A percentile compares a stretch with the other conserved stretches of the same genome.
Evolutionary conservation across 208 protist genomes (phyloP).

Genomic region (Giardia duodenalis): DNA sequence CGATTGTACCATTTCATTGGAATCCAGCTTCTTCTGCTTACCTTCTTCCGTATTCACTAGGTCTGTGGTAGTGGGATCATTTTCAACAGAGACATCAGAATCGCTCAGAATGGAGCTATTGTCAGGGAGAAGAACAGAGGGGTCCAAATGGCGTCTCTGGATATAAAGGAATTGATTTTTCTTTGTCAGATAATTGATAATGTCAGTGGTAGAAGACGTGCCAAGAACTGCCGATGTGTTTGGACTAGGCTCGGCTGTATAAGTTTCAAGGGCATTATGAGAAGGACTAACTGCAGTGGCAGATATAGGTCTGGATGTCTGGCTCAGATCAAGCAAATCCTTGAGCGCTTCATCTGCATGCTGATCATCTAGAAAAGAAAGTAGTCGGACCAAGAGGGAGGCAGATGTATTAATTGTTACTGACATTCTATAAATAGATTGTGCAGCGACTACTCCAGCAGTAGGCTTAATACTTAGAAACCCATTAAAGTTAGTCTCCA

Average conservation of each 20-base stretch:
- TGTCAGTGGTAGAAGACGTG: too few relatives aligned
- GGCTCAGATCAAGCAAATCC: too few relatives aligned
- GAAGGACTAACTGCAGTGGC: too few relatives aligned
- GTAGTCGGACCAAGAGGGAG: not conserved
- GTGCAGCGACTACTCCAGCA: not conserved
- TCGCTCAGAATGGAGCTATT: not conserved
- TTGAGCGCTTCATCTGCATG: not conserved
- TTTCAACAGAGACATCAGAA: not conserved
- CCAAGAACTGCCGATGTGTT: too few relatives aligned
- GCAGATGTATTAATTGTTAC: not conserved
- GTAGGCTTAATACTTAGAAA: not conserved
- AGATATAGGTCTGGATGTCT: too few relatives aligned
- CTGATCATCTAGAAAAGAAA: not conserved
- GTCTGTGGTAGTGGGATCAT: not conserved
- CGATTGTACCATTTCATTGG: not conserved
- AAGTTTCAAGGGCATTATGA: too few relatives aligned
- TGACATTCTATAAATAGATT: not conserved
- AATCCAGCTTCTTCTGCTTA: not conserved
- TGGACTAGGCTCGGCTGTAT: too few relatives aligned
- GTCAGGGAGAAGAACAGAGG: not conserved
- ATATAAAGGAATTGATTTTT: too few relatives aligned
- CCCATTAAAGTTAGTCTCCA: not conserved
- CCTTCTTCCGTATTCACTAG: not conserved
- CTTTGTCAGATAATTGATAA: too few relatives aligned
- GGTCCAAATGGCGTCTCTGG: too few relatives aligned